phyloP scores from a whole-genome alignment of 192 early-diverging fungal genomes.

The Anaeromyces robustus region DNA sequence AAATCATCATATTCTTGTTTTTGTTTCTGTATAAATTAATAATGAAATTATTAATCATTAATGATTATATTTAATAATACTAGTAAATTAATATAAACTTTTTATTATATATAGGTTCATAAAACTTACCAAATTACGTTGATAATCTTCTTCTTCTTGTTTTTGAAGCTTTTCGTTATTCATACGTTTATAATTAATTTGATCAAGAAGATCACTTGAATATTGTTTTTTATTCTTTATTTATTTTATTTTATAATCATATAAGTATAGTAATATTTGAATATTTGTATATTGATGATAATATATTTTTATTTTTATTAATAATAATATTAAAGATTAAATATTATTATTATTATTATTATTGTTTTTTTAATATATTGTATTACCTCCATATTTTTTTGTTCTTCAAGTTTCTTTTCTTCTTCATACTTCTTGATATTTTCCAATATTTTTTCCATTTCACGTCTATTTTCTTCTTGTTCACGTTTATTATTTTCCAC shows the following conservation, averaged over 20 bases:
- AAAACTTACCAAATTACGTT: background rate
- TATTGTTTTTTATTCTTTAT: background rate
- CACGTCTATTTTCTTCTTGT: background rate
- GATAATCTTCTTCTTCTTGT: background rate
- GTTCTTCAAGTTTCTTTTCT: background rate
- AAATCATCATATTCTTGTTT: background rate
- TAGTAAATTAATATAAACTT: background rate
- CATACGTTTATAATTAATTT: background rate
- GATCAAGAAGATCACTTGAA: background rate
- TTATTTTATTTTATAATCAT: too few relatives aligned
- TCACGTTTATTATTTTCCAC: background rate
- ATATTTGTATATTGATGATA: too few relatives aligned
- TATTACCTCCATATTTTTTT: background rate
- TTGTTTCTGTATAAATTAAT: background rate
- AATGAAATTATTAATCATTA: background rate
- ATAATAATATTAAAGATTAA: too few relatives aligned
- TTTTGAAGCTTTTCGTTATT: background rate
- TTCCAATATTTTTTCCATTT: background rate
- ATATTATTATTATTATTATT: too few relatives aligned
- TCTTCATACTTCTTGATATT: background rate
- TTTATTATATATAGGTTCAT: background rate
- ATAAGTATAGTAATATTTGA: too few relatives aligned
- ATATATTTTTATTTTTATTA: too few relatives aligned
- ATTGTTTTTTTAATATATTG: too few relatives aligned
- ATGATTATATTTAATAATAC: background rate